Evolutionary conservation across 371 early-diverging fungal genomes (phyloP), one percentile per base, ranked within the genome.

Genomic region (Syncephalastrum monosporum): DNA sequence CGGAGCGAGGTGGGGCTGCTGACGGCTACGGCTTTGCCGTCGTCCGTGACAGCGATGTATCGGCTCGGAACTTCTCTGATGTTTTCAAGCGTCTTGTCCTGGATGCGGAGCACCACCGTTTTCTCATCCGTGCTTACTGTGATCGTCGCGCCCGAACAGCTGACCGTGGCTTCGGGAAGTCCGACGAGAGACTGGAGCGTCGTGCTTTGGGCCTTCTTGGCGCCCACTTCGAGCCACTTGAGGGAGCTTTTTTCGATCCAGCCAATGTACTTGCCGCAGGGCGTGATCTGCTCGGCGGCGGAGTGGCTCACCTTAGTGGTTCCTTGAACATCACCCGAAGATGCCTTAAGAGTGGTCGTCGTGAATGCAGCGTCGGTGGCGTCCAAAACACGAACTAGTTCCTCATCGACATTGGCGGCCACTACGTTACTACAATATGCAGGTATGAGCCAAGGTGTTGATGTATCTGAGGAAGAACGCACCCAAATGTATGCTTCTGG

Each of bases 201-300:
- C 4, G 49, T 29, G 6, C 33, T 61, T 8, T 65, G 61, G 15
- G 68, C 57, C n/a, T 68, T 63, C 29, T 63, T 64, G 0, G 65
- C 54, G 13, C 63, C 61, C 12, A 78, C 52, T 44, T 60, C 54
- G 44, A 65, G 67, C 73, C 73, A 71, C 57, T 75, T 72, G 14
- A 78, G 13, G 14, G 45, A 19, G 29, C 55, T 64, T 13, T 63
- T 56, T 53, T 78, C 75, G 1, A 60, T 67, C 79, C 79, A 78
- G 13, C 75, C 47, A 3, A 77, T 8, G 47, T 64, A 47, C 14
- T 64, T 47, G 19, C 71, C 69, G 48, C 61, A 25, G 25, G 65
- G 47, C 8, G 48, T 15, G 17, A 72, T 25, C 29, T 67, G 55
- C 23, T 64, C 60, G 55, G 29, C 15, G 2, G 38, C 52, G 15